A percentile compares a stretch with the other conserved stretches of the same genome.
These are phyloP conservation scores for Favolaschia claudopus DNA, from an alignment of 768 basidiomycete genomes.

Conservation along the genomic window DNA sequence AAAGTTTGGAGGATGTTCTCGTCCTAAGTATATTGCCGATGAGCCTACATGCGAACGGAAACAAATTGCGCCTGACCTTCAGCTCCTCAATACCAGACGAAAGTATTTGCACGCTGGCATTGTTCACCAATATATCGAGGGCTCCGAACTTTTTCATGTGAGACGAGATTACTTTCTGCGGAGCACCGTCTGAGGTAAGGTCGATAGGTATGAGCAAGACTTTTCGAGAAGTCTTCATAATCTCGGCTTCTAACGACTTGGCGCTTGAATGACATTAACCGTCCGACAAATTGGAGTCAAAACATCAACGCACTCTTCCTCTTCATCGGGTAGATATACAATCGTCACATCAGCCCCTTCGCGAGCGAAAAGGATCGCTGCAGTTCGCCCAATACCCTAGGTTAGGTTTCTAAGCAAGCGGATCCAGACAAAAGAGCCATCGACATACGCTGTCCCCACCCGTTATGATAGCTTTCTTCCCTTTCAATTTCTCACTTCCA, in stretches of 20 bases:
- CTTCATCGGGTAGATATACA: slow-evolving; percentile 62
- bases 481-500: slow-evolving; percentile 53
- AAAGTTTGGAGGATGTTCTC: slow-evolving; percentile 63
- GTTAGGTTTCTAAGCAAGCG: neutral
- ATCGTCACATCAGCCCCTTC: slow-evolving; percentile 64
- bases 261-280: slow-evolving; percentile 35
- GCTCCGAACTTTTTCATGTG: slow-evolving; percentile 54
- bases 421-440: neutral
- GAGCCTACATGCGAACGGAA: neutral
- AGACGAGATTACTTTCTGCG: slow-evolving; percentile 53
- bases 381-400: slow-evolving; percentile 55
- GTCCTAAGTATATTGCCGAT: slow-evolving; percentile 48
- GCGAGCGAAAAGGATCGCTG: slow-evolving; percentile 58
- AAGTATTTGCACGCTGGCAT: slow-evolving; percentile 57
- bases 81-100: slow-evolving; percentile 1
- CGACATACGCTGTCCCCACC: slow-evolving; percentile 47
- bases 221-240: slow-evolving; percentile 48
- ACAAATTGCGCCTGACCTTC: neutral
- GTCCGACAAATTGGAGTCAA: neutral
- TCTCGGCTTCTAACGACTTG: slow-evolving; percentile 49
- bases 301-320: slow-evolving; percentile 44
- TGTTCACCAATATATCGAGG: slow-evolving; percentile 67
- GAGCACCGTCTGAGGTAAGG: slow-evolving; percentile 49
- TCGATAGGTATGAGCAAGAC: slow-evolving; percentile 48
- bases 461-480: slow-evolving; percentile 45